Conservation (phyloP, 192 early-diverging fungal species). For the Phlyctochytrium arcticum region DNA sequence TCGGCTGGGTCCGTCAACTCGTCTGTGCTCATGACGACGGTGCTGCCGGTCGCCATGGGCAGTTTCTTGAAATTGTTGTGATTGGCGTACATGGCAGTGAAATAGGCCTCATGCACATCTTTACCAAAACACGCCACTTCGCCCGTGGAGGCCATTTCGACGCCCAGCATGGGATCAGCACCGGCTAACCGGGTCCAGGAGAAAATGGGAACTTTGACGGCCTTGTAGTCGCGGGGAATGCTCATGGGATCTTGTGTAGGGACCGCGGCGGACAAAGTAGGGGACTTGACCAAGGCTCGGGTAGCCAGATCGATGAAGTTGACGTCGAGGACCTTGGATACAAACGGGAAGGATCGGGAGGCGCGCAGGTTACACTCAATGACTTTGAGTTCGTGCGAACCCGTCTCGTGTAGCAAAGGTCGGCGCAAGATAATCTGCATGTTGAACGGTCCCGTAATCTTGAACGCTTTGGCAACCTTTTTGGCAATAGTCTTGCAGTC, state of each 20-base stretch:
- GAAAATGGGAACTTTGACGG: conserved; percentile 95
- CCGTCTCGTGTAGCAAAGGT: conserved; percentile 10
- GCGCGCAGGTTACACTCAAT: conserved; percentile 99
- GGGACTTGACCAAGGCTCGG: conserved; percentile 63
- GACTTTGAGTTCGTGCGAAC: conserved; percentile 71
- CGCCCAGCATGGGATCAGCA: conserved; percentile 94
- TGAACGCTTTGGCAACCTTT: conserved; percentile 84
- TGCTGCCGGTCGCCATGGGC: conserved; percentile 57
- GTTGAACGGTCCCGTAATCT: conserved; percentile 98
- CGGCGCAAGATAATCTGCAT: conserved; percentile 86
- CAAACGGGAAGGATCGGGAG: conserved; percentile 96
- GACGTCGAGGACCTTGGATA: conserved; percentile 87
- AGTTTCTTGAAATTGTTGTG: conserved; percentile 82
- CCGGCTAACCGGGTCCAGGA: conserved; percentile 92
- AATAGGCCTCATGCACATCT: conserved; percentile 84
- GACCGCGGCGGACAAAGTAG: conserved; percentile 53
- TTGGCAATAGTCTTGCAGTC: conserved; percentile 70
- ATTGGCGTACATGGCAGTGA: conserved; percentile 75
- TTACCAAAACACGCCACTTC: conserved; percentile 97
- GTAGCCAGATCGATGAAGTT: conserved; percentile 94
- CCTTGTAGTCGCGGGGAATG: conserved; percentile 57
- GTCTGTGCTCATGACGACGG: conserved; percentile 64
- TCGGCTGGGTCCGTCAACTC: conserved; percentile 67
- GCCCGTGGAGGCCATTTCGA: conserved; percentile 98
- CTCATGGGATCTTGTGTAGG: conserved; percentile 44